phyloP scores from a whole-genome alignment of 75 land plant genomes.

The Gnetum montanum region DNA sequence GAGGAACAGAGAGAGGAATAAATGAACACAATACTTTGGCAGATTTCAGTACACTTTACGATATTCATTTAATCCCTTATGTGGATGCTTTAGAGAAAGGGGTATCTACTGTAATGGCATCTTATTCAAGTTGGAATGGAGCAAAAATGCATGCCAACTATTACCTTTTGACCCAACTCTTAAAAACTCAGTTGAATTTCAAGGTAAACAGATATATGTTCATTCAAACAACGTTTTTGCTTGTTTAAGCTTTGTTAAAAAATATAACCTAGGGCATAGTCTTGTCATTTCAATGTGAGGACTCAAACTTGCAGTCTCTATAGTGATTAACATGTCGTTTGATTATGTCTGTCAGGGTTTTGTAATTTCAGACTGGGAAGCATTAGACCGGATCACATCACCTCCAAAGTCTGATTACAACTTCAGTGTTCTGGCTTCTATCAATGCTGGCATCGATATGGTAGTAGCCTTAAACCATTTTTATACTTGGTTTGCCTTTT shows the following conservation, averaged over 20 bases:
- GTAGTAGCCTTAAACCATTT: too few species aligned
- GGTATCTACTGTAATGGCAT: constrained; percentile 63
- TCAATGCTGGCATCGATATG: constrained; percentile 91
- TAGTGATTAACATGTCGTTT: neutral
- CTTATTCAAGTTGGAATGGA: constrained; percentile 80
- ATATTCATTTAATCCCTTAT: constrained; percentile 64
- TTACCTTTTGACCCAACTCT: constrained; percentile 29
- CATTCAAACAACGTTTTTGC: too few species aligned
- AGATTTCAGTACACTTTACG: constrained; percentile 22
- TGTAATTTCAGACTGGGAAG: constrained; percentile 76
- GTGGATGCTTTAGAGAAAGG: constrained; percentile 39
- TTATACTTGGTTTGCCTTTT: neutral
- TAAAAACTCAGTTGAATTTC: constrained; percentile 40
- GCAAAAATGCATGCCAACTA: constrained; percentile 61
- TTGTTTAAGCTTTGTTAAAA: too few species aligned
- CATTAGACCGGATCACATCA: constrained; percentile 40
- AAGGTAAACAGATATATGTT: constrained; percentile 22
- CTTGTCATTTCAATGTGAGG: too few species aligned
- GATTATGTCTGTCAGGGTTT: constrained; percentile 44
- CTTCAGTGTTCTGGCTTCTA: constrained; percentile 29
- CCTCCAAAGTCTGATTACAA: constrained; percentile 59
- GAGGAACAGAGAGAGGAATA: constrained; percentile 56
- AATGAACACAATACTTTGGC: constrained; percentile 65
- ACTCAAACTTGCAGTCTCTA: neutral
- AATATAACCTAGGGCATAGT: too few species aligned